Percentiles rank a stretch among this genome's conserved stretches.
Conservation (phyloP, 2,329 filamentous ascomycete species). For the Pseudocercospora eumusae region DNA sequence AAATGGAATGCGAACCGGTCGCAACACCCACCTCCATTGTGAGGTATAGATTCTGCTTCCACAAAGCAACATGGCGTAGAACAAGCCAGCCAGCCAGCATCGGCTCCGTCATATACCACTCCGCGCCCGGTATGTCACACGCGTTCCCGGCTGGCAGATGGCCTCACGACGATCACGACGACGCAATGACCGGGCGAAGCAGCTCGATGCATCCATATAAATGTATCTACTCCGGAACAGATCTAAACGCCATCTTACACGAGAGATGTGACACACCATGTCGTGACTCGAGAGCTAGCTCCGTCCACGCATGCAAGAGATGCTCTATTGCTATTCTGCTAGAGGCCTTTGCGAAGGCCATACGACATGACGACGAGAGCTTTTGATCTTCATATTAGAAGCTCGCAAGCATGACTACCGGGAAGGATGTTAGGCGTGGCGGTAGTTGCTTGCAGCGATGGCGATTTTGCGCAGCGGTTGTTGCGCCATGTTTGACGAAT, state of each 20-base stretch:
- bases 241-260: background rate
- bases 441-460: background rate
- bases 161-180: background rate
- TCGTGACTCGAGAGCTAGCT: background rate
- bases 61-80: background rate
- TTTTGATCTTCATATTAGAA: background rate
- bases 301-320: background rate
- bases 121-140: background rate
- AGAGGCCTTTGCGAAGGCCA: conserved; percentile 6
- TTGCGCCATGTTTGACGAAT: background rate
- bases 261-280: background rate
- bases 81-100: background rate
- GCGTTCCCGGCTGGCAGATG: background rate
- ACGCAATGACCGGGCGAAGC: background rate
- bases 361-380: background rate
- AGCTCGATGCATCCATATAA: conserved; percentile 2
- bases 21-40: background rate
- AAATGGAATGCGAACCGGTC: background rate
- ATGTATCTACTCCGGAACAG: background rate
- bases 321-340: conserved; percentile 2
- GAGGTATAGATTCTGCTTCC: conserved; percentile 1
- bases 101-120: background rate
- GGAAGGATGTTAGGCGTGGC: background rate
- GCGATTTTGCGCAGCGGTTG: background rate
- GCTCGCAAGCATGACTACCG: background rate